Evolutionary conservation across 192 early-diverging fungal species (phyloP).

Genomic region (Dissophora globulifera): DNA sequence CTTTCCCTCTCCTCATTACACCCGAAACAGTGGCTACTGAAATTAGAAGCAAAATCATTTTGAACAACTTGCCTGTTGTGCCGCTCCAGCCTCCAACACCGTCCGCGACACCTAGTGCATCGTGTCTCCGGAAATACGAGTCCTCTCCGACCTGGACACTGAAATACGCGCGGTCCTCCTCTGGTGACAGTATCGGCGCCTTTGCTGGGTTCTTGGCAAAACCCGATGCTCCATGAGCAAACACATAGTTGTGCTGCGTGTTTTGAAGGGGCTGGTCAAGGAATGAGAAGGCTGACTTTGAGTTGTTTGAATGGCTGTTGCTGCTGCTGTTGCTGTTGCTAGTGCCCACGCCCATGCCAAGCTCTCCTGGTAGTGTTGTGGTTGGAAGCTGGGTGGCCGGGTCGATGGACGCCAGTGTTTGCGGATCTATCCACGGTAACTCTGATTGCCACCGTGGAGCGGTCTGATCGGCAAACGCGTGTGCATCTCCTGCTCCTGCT

Average conservation of each 20-base stretch:
- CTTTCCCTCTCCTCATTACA: too few relatives aligned
- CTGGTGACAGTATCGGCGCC: slow-evolving; percentile 33
- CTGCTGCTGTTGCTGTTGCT: slow-evolving; percentile 4
- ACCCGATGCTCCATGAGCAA: slow-evolving; percentile 62
- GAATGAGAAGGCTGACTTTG: slow-evolving; percentile 11
- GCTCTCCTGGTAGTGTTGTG: neutral
- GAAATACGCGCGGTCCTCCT: slow-evolving; percentile 64
- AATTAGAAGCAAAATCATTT: too few relatives aligned
- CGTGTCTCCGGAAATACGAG: slow-evolving; percentile 87
- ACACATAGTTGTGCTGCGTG: slow-evolving; percentile 53
- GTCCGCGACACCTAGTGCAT: slow-evolving; percentile 93
- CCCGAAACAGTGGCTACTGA: too few relatives aligned
- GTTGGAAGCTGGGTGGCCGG: too few relatives aligned
- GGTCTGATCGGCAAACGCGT: slow-evolving; percentile 26
- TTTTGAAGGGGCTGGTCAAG: slow-evolving; percentile 52
- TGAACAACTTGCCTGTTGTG: slow-evolving; percentile 55
- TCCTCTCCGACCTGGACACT: slow-evolving; percentile 90
- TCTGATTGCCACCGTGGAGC: slow-evolving; percentile 32
- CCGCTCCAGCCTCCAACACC: slow-evolving; percentile 96
- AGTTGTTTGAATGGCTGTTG: neutral
- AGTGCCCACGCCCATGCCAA: too few relatives aligned
- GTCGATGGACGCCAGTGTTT: slow-evolving; percentile 20
- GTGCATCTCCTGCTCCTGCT: slow-evolving; percentile 6
- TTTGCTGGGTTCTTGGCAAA: slow-evolving; percentile 58
- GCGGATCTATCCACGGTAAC: slow-evolving; percentile 47